phyloP scores from a whole-genome alignment of 2,329 filamentous ascomycete genomes.

The Colletotrichum higginsianum region DNA sequence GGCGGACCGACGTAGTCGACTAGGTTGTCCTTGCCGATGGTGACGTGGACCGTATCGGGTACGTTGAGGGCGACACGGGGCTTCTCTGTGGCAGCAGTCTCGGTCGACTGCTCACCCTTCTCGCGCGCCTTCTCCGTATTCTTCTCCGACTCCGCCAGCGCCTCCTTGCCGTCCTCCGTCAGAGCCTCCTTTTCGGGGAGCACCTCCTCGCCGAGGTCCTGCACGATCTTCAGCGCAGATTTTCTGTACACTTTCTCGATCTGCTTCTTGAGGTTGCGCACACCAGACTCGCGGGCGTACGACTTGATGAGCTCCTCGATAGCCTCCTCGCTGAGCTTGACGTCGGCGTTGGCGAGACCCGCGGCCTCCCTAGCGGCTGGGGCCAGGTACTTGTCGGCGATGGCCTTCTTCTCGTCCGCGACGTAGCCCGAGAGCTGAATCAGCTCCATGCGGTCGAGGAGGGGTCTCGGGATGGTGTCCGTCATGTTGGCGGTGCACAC shows the following conservation, averaged over 20 bases:
- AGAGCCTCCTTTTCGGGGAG: conserved; percentile 85
- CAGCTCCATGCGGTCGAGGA: conserved; percentile 97
- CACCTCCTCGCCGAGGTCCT: conserved; percentile 89
- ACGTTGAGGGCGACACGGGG: conserved; percentile 86
- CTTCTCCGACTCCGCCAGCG: conserved; percentile 79
- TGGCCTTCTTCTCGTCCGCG: conserved; percentile 98
- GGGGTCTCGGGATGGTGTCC: conserved; percentile 93
- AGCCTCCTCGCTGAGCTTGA: conserved; percentile 87
- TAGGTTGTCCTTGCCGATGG: conserved; percentile 89
- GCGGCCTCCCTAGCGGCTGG: conserved; percentile 95
- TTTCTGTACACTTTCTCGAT: conserved; percentile 99
- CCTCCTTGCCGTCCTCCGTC: conserved; percentile 88
- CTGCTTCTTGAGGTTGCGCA: conserved; percentile 98
- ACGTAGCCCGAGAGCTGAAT: conserved; percentile 98
- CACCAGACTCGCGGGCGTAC: conserved; percentile 97
- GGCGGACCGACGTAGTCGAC: conserved; percentile 98
- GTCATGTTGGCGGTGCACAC: conserved; percentile 99
- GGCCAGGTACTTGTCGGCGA: conserved; percentile 92
- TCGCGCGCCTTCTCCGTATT: conserved; percentile 74
- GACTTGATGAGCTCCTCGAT: conserved; percentile 98
- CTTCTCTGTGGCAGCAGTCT: conserved; percentile 60
- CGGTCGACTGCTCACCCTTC: conserved; percentile 46
- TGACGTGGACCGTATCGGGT: conserved; percentile 88
- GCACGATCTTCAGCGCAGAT: conserved; percentile 95
- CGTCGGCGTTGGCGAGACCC: conserved; percentile 90